Base-by-base conservation (phyloP, 2,329 filamentous ascomycete genomes). In the Teratosphaeria viscida region DNA sequence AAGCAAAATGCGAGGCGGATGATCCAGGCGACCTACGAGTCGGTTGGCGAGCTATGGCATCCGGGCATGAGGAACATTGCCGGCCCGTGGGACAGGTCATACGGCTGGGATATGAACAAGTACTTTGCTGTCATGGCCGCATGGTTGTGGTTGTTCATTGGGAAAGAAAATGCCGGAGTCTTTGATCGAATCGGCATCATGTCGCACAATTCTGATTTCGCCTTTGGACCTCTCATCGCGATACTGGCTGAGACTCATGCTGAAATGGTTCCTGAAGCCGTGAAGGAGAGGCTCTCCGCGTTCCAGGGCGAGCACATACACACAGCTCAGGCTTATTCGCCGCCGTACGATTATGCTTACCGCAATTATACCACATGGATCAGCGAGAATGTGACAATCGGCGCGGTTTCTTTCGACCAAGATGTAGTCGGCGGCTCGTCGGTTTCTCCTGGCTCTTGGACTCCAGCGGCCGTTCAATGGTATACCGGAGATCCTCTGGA, bases 81-180 rank as follows among this genome's bases (percentile, higher is more conserved):
- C 2, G 84, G 84, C 0, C 84, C 84, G 0, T 86, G 84, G 84
- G 84, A 86, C 68, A 78, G 84, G 0, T 75, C 79, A 0, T 86
- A 86, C 62, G 83, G 83, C 0, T 85, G 80, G 60, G 83, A 86
- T 61, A 85, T 86, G 83, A 85, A 83, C 58, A 73, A 77, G 6
- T 86, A 86, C 64, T 68, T 85, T 3, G 80, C 80, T 57, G 76
- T 86, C 55, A 78, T 85, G 68, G 79, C 79, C 0, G 68, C 82
- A 14, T 82, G 82, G 71, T 76, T 86, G 62, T 86, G 83, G 83
- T 77, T 79, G 0, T 61, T 84, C 3, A 73, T 82, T 5, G 82
- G 82, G 8, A 79, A 82, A 53, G 68, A 74, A 3, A 67, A 70
- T 5, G 70, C 73, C 2, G 72, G 73, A 0, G 64, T 76, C 3